Base-by-base conservation (phyloP, 2,329 filamentous ascomycete genomes). In the Colletotrichum lini region DNA sequence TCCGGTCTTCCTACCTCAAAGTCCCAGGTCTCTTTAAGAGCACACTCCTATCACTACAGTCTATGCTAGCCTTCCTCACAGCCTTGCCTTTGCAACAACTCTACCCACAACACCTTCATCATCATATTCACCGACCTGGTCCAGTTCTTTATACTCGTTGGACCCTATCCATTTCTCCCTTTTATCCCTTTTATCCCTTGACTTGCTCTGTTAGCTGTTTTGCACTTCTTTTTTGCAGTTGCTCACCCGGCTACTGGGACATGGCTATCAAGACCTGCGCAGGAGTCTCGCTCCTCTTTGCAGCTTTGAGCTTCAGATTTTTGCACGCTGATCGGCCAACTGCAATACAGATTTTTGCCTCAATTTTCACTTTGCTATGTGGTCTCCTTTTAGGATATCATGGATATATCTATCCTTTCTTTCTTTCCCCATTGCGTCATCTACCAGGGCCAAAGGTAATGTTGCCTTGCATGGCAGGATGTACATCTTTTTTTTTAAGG, bases 391-490 rank as follows among this genome's bases (percentile, higher is more conserved):
- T 79, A 50, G 44, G 75, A 6, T 85, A 84, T 73, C 75, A 76
- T 16, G 65, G 82, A 49, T 77, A 85, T 67, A 72, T 87, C 30
- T 86, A 84, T 67, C 84, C 84, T 4, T 78, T 79, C 59, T 79
- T 80, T 65, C 67, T 84, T 56, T 87, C 85, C 0, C 82, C 84
- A 0, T 76, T 85, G n/a, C 79, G 84, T 16, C 76, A 83, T 60
- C 73, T 87, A 1, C 84, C 85, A 0, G 84, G 83, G 0, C 84
- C 84, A 18, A 82, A 79, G 75, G 84, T 84, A 73, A 30, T 30
- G 26, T 30, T 10, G 73, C 15, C 12, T 13, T 21, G 7, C 16
- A 30, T 12, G 44, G 23, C 16, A 9, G 61, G 21, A 2, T 4
- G 12, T 18, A 10, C 18, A 30, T 16, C 2, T 0, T 10, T 1